These are phyloP conservation scores for Paradendryphiella salina DNA, from an alignment of 2,329 filamentous ascomycete genomes.

Conservation along the genomic window DNA sequence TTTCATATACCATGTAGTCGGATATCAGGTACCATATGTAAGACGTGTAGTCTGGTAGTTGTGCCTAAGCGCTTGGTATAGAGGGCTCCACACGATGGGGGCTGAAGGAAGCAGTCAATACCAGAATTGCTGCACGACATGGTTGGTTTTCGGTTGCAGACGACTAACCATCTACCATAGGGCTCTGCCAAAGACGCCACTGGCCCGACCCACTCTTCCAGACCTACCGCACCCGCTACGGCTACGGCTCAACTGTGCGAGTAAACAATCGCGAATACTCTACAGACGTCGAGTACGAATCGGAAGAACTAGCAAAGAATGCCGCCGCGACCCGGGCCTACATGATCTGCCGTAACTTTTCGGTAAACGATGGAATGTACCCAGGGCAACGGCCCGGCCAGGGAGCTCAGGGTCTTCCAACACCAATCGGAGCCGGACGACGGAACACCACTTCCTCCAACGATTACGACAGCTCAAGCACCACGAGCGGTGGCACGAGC, in stretches of 20 bases:
- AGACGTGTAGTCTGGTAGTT: slow-evolving; percentile 35
- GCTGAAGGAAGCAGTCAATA: background rate
- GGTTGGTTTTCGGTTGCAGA: slow-evolving; percentile 38
- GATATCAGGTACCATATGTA: slow-evolving; percentile 1
- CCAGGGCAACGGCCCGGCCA: slow-evolving; percentile 60
- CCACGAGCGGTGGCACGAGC: slow-evolving; percentile 60
- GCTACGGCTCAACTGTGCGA: slow-evolving; percentile 86
- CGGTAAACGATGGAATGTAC: slow-evolving; percentile 91
- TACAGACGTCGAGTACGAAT: slow-evolving; percentile 82
- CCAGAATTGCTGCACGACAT: slow-evolving; percentile 3
- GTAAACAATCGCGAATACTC: slow-evolving; percentile 98
- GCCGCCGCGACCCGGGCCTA: slow-evolving; percentile 95
- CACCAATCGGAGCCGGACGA: slow-evolving; percentile 65
- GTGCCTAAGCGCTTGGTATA: slow-evolving; percentile 6
- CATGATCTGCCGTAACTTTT: slow-evolving; percentile 97
- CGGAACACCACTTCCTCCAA: slow-evolving; percentile 53
- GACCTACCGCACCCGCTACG: slow-evolving; percentile 71
- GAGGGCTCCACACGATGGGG: slow-evolving; percentile 7
- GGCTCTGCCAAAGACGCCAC: slow-evolving; percentile 89
- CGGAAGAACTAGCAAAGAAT: slow-evolving; percentile 81
- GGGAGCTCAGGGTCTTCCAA: slow-evolving; percentile 64
- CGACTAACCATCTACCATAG: slow-evolving; percentile 54
- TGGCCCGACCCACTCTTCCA: slow-evolving; percentile 93
- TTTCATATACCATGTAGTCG: slow-evolving; percentile 6
- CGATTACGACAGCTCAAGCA: slow-evolving; percentile 57